phyloP scores from a whole-genome alignment of 495 filamentous ascomycete species.

The Aspergillus conjunctus region DNA sequence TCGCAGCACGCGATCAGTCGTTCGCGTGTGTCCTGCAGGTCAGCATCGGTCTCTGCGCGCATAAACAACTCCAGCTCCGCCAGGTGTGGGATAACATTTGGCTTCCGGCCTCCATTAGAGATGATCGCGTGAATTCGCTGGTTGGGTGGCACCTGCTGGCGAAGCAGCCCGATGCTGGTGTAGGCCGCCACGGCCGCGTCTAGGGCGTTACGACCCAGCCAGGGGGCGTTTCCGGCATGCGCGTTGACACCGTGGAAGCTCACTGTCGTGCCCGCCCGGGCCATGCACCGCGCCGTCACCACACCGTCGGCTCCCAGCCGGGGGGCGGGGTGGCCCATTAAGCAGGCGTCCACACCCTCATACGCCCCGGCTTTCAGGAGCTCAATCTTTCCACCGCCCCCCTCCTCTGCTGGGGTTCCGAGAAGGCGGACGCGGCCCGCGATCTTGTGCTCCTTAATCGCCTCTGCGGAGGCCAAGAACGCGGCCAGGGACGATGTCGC shows the following conservation, averaged over 20 bases:
- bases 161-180: neutral
- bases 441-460: neutral
- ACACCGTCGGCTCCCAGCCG: neutral
- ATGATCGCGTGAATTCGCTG: neutral
- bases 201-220: neutral
- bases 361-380: slow-evolving; percentile 64
- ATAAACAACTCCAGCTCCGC: neutral
- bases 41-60: slow-evolving; percentile 33
- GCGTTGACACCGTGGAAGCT: neutral
- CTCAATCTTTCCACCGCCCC: slow-evolving; percentile 67
- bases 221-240: neutral
- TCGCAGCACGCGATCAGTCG: slow-evolving; percentile 49
- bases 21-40: slow-evolving; percentile 37
- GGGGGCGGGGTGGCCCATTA: slow-evolving; percentile 46
- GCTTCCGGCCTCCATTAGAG: neutral
- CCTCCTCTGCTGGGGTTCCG: slow-evolving; percentile 71
- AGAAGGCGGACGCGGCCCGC: slow-evolving; percentile 39
- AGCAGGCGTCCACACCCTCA: slow-evolving; percentile 57
- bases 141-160: neutral
- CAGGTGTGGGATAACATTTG: neutral
- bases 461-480: slow-evolving; percentile 45
- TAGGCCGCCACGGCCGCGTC: neutral
- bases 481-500: slow-evolving; percentile 57
- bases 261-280: neutral
- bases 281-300: neutral